These are phyloP conservation scores for Termitomyces sp. DNA, from an alignment of 768 basidiomycete genomes.

Conservation along the genomic window DNA sequence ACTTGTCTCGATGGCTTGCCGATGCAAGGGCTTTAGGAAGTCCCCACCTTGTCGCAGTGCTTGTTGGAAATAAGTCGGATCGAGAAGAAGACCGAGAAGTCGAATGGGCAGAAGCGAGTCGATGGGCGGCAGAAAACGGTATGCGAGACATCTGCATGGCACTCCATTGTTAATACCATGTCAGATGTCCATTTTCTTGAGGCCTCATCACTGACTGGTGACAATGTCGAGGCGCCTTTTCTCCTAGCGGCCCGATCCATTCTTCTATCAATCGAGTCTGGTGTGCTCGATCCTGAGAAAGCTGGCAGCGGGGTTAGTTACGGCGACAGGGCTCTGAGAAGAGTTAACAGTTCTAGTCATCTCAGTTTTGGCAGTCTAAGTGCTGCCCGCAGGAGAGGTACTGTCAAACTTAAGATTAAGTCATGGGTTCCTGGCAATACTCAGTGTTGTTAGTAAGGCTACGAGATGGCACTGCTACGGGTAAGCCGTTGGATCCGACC, in stretches of 20 bases:
- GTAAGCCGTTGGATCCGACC: background rate
- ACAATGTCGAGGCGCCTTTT: conserved; percentile 95
- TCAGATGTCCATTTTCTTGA: conserved; percentile 92
- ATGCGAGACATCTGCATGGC: conserved; percentile 14
- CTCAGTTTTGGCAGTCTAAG: conserved; percentile 83
- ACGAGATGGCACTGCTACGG: background rate
- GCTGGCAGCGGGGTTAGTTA: conserved; percentile 95
- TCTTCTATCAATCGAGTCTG: conserved; percentile 87
- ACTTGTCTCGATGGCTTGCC: conserved; percentile 85
- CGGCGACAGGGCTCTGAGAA: conserved; percentile 87
- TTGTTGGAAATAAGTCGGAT: conserved; percentile 96
- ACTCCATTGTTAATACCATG: background rate
- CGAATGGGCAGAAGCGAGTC: conserved; percentile 91
- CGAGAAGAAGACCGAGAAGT: conserved; percentile 93
- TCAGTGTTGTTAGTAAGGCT: conserved; percentile 56
- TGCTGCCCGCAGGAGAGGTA: conserved; percentile 55
- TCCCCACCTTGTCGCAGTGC: conserved; percentile 82
- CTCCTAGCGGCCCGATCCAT: conserved; percentile 83
- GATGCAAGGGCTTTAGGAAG: conserved; percentile 93
- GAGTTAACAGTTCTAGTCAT: conserved; percentile 89
- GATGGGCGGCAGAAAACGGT: conserved; percentile 97
- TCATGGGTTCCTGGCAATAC: conserved; percentile 56
- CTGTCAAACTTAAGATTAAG: conserved; percentile 59
- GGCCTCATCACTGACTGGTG: conserved; percentile 86
- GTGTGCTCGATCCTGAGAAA: conserved; percentile 88